A percentile compares a stretch with the other conserved stretches of the same genome.
Evolutionary conservation across 176 grass and related monocot species (phyloP).

Genomic region (Carex parvula): DNA sequence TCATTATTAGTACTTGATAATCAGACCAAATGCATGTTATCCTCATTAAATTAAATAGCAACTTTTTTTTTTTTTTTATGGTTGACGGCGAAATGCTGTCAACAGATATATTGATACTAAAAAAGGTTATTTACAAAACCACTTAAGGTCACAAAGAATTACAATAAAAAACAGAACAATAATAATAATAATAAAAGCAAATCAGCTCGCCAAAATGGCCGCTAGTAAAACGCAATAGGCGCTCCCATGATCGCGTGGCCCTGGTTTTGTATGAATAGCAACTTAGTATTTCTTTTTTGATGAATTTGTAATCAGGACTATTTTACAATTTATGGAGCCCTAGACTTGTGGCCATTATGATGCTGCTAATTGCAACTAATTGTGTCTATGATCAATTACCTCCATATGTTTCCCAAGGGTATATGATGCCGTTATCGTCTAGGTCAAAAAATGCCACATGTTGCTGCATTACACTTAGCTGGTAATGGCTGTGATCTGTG

Average conservation of each 20-base stretch:
- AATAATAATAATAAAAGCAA: too few species aligned
- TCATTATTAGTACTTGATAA: background rate
- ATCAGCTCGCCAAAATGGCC: too few species aligned
- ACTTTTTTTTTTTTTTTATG: too few species aligned
- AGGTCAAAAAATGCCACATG: slow-evolving; percentile 89
- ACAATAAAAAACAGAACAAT: too few species aligned
- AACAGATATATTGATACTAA: too few species aligned
- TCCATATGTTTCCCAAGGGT: slow-evolving; percentile 84
- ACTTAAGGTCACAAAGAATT: too few species aligned
- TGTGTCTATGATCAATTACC: slow-evolving; percentile 26
- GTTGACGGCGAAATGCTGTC: too few species aligned
- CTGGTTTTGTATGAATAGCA: too few species aligned
- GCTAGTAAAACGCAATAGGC: too few species aligned
- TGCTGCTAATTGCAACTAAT: background rate
- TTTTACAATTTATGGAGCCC: background rate
- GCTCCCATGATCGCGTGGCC: too few species aligned
- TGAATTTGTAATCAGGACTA: background rate
- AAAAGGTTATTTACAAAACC: too few species aligned
- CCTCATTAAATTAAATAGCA: background rate
- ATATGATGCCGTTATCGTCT: slow-evolving; percentile 74
- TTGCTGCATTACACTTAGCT: slow-evolving; percentile 74
- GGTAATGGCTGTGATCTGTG: slow-evolving; percentile 46
- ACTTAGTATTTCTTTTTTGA: background rate
- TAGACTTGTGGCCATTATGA: background rate
- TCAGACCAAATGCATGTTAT: background rate